Evolutionary conservation across 176 grass and related monocot genomes (phyloP), one percentile per base, ranked within the genome.

Genomic region (Guadua angustifolia): DNA sequence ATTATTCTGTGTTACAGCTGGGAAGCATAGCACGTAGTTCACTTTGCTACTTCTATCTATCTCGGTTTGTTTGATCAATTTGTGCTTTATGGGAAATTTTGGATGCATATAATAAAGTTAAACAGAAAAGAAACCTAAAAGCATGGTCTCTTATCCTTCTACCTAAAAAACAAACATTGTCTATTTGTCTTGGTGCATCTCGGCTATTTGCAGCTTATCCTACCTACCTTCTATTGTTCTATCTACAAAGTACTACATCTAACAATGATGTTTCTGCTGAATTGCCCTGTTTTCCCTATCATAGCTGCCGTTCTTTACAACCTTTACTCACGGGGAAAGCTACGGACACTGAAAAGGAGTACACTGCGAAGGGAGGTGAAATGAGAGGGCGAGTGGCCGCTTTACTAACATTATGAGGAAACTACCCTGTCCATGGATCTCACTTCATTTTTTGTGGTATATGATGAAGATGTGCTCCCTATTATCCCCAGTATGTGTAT

Each of bases 181-280:
- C n/a, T n/a, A n/a, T n/a, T n/a, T n/a, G n/a, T 51, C 9, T 33
- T 52, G 13, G 22, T 62, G 38, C 39, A 83, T 55, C 55, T 55
- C 26, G 59, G 32, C 21, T 56, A 32, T 75, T 66, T 44, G 32
- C 81, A 66, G 55, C 29, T 5, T 62, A 55, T 49, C 75, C 12
- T 62, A 64, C 35, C 36, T 55, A 55, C 17, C 7, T 56, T 35
- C 50, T 75, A 39, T 33, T 6, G 77, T 17, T 51, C 24, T 55
- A n/a, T 43, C 16, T 60, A 21, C 63, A 6, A 71, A 69, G 32
- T 45, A 64, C 70, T 32, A 18, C 35, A 76, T 79, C 49, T 42
- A 74, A 66, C n/a, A 39, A 5, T 9, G 75, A 74, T 51, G 40
- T 17, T 80, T 69, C 69, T 74, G 69, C 39, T 68, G 40, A 59